Conservation (phyloP, 2,329 filamentous ascomycete genomes). For the Colletotrichum caudatum region DNA sequence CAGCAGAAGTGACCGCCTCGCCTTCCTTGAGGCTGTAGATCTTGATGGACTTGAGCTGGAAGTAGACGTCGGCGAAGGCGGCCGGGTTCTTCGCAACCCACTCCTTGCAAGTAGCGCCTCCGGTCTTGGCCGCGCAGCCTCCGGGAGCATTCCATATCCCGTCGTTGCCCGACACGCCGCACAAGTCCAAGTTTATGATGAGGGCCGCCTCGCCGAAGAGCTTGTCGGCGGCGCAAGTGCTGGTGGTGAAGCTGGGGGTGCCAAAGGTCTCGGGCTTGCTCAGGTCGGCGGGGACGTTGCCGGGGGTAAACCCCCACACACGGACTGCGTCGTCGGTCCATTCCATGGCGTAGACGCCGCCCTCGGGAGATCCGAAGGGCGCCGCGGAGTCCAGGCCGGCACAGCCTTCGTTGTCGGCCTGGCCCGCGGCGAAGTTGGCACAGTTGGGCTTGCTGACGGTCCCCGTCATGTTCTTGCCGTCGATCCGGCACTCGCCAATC, state of each 20-base stretch:
- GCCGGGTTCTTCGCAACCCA: conserved; percentile 54
- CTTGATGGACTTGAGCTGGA: conserved; percentile 59
- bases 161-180: conserved; percentile 70
- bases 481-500: conserved; percentile 53
- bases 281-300: conserved; percentile 65
- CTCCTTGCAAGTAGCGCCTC: conserved; percentile 48
- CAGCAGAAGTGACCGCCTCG: conserved; percentile 1
- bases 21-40: conserved; percentile 47
- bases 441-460: conserved; percentile 54
- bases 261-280: conserved; percentile 46
- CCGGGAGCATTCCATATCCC: conserved; percentile 45
- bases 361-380: conserved; percentile 53
- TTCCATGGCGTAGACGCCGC: conserved; percentile 65
- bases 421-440: conserved; percentile 52
- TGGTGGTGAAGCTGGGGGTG: conserved; percentile 45
- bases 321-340: conserved; percentile 72
- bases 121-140: conserved; percentile 45
- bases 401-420: conserved; percentile 57
- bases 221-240: conserved; percentile 46
- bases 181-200: conserved; percentile 65
- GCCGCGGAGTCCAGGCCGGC: conserved; percentile 53
- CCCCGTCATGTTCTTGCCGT: conserved; percentile 48
- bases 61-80: conserved; percentile 53
- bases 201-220: conserved; percentile 48
- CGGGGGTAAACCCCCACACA: conserved; percentile 74